A percentile compares a stretch with the other conserved stretches of the same genome.
phyloP scores from a whole-genome alignment of 2,329 filamentous ascomycete genomes.

The Podosphaera xanthii region DNA sequence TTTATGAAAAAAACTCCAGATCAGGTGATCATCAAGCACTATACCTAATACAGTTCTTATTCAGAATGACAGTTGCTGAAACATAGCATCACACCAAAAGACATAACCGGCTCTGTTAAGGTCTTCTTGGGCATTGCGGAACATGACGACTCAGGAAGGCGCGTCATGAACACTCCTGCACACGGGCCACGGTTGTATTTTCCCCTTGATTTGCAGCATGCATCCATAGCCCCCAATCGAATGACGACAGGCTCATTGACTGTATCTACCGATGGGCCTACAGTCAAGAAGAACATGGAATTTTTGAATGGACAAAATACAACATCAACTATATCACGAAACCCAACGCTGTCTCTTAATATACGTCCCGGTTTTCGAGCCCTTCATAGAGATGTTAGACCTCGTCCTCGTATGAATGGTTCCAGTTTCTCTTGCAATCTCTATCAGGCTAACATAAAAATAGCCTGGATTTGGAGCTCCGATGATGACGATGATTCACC shows the following conservation, averaged over 20 bases:
- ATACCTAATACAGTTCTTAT: too few relatives aligned
- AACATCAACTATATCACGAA: conserved; percentile 11
- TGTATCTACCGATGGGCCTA: conserved; percentile 4
- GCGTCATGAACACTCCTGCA: conserved; percentile 4
- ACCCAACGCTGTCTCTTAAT: conserved; percentile 10
- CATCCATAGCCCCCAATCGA: conserved; percentile 3
- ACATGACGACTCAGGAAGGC: background rate
- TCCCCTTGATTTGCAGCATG: conserved; percentile 11
- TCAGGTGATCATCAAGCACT: too few relatives aligned
- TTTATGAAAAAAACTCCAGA: too few relatives aligned
- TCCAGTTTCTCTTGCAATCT: background rate
- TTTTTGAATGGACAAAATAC: conserved; percentile 7
- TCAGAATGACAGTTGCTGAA: background rate
- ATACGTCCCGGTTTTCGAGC: conserved; percentile 9
- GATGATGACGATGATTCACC: conserved; percentile 12
- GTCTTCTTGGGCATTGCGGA: conserved; percentile 3
- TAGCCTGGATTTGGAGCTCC: conserved; percentile 16
- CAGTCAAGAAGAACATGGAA: conserved; percentile 7
- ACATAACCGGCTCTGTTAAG: conserved; percentile 1
- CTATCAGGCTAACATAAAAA: conserved; percentile 3
- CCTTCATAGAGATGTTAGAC: conserved; percentile 11
- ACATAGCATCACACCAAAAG: background rate
- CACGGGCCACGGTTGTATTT: conserved; percentile 8
- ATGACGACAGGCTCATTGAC: conserved; percentile 8
- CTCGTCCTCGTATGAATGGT: conserved; percentile 13